Percentiles rank a stretch among this genome's conserved stretches.
phyloP scores from a whole-genome alignment of 2,329 filamentous ascomycete species.

The Colletotrichum cuscutae region DNA sequence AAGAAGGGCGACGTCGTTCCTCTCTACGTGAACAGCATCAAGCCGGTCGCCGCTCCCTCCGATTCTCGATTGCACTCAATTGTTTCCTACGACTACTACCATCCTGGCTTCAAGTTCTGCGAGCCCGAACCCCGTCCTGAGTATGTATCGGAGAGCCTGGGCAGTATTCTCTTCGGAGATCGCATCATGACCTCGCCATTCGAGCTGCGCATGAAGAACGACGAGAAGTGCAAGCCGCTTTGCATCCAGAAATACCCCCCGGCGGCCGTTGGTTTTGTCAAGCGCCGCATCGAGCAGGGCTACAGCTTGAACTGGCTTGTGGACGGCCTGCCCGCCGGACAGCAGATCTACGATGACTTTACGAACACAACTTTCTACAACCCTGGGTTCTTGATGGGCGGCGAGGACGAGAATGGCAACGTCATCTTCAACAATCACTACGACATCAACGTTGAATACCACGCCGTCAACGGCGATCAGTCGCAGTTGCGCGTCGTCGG shows the following conservation, averaged over 20 bases:
- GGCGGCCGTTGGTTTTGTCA: conserved; percentile 80
- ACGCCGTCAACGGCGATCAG: conserved; percentile 74
- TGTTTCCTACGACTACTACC: conserved; percentile 96
- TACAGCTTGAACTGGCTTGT: conserved; percentile 97
- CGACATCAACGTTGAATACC: conserved; percentile 93
- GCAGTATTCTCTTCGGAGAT: conserved; percentile 97
- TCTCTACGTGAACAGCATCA: conserved; percentile 92
- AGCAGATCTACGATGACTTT: conserved; percentile 80
- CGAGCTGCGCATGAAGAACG: conserved; percentile 84
- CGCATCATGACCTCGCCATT: conserved; percentile 97
- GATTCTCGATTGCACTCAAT: conserved; percentile 91
- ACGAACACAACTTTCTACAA: conserved; percentile 87
- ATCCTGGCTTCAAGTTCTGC: conserved; percentile 89
- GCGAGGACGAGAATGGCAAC: conserved; percentile 64
- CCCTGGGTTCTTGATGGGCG: conserved; percentile 87
- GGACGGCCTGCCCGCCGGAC: conserved; percentile 91
- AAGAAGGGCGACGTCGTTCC: conserved; percentile 82
- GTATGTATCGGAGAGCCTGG: conserved; percentile 87
- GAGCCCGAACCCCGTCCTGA: conserved; percentile 79
- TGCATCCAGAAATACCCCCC: conserved; percentile 75
- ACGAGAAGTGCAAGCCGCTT: conserved; percentile 87
- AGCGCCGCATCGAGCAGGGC: conserved; percentile 81
- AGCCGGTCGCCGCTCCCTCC: conserved; percentile 79
- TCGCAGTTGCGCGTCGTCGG: conserved; percentile 89
- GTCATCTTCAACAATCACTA: conserved; percentile 90